These are phyloP conservation scores for Aaosphaeria arxii DNA, from an alignment of 2,329 filamentous ascomycete genomes.

Conservation along the genomic window DNA sequence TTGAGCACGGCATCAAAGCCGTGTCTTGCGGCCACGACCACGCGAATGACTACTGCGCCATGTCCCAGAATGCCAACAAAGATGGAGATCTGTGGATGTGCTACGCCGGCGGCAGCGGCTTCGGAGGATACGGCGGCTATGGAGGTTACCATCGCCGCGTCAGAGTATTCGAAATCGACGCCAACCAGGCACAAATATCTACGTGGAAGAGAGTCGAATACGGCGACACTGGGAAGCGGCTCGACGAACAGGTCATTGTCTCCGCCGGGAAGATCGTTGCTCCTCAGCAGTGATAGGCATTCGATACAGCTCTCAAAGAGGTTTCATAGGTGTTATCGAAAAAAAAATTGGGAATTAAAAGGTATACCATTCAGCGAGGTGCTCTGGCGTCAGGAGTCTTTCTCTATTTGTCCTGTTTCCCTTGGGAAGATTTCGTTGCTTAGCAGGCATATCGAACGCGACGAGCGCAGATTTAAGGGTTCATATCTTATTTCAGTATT, in stretches of 20 bases:
- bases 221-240: constrained; percentile 49
- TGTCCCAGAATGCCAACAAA: constrained; percentile 45
- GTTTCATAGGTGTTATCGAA: background rate
- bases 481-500: too few relatives aligned
- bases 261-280: constrained; percentile 52
- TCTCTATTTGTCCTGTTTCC: too few relatives aligned
- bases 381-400: too few relatives aligned
- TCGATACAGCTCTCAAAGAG: background rate
- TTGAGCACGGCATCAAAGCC: constrained; percentile 80
- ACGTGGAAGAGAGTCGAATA: constrained; percentile 91
- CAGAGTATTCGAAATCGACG: constrained; percentile 88
- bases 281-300: constrained; percentile 2
- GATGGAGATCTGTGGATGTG: constrained; percentile 85
- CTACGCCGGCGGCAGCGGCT: constrained; percentile 87
- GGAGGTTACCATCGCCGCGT: constrained; percentile 79
- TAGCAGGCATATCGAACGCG: too few relatives aligned
- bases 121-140: constrained; percentile 94
- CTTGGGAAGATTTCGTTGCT: too few relatives aligned
- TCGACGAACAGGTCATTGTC: constrained; percentile 61
- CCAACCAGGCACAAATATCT: constrained; percentile 80
- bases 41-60: constrained; percentile 91
- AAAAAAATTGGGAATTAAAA: background rate
- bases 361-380: constrained; percentile 5
- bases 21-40: constrained; percentile 95
- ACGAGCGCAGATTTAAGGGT: too few relatives aligned